Evolutionary conservation across 371 early-diverging fungal species (phyloP).

Genomic region (Nematocida sp.): DNA sequence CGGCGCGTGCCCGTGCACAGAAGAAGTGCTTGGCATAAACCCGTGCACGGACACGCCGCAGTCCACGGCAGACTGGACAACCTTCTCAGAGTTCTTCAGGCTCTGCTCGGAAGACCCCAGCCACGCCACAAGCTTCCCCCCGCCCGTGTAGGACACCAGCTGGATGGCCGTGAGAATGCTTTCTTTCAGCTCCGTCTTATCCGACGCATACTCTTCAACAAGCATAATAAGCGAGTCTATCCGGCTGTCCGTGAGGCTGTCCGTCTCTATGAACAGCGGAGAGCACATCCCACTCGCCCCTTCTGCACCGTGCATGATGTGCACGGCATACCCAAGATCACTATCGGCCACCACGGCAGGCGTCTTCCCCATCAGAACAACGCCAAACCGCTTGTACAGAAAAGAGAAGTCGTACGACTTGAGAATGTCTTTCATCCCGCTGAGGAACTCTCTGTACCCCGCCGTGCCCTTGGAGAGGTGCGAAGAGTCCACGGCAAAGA

Average conservation of each 20-base stretch:
- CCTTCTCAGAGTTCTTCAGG: background rate
- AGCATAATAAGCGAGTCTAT: background rate
- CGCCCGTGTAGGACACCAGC: slow-evolving; percentile 39
- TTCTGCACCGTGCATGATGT: slow-evolving; percentile 9
- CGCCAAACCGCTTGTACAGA: slow-evolving; percentile 19
- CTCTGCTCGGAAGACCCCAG: slow-evolving; percentile 13
- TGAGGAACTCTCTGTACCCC: slow-evolving; percentile 15
- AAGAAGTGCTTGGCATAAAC: background rate
- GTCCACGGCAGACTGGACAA: slow-evolving; percentile 15
- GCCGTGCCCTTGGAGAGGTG: background rate
- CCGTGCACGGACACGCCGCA: slow-evolving; percentile 16
- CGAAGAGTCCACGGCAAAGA: slow-evolving; percentile 27
- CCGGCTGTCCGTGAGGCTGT: slow-evolving; percentile 28
- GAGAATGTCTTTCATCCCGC: slow-evolving; percentile 4
- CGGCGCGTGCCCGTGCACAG: too few relatives aligned
- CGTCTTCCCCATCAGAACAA: slow-evolving; percentile 6
- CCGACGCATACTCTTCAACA: background rate
- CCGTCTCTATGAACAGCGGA: slow-evolving; percentile 42
- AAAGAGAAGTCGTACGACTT: slow-evolving; percentile 13
- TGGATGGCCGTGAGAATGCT: slow-evolving; percentile 14
- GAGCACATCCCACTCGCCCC: slow-evolving; percentile 14
- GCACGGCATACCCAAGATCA: slow-evolving; percentile 17
- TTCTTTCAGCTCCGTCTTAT: background rate
- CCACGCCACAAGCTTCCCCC: slow-evolving; percentile 24
- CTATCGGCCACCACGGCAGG: slow-evolving; percentile 31